phyloP scores from a whole-genome alignment of 768 basidiomycete genomes.

The Lanmaoa pseudosensibilis region DNA sequence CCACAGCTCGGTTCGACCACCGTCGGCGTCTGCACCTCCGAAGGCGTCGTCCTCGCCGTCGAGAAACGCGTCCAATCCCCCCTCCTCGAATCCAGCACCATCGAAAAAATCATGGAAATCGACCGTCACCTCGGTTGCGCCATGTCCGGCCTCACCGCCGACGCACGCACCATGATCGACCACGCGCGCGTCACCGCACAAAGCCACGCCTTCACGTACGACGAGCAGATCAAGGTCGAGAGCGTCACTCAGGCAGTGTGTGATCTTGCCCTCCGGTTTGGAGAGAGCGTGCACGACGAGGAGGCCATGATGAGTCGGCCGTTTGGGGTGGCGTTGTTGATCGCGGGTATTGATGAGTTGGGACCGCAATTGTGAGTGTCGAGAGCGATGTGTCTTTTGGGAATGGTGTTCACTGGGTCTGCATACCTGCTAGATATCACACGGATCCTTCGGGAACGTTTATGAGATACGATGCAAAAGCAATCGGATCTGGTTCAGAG shows the following conservation, averaged over 20 bases:
- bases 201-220: slow-evolving; percentile 95
- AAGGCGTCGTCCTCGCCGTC: slow-evolving; percentile 91
- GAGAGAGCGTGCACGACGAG: slow-evolving; percentile 98
- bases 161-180: slow-evolving; percentile 99
- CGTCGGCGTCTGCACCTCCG: slow-evolving; percentile 87
- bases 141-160: slow-evolving; percentile 96
- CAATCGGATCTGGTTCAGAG: slow-evolving; percentile 97
- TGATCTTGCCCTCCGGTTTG: slow-evolving; percentile 94
- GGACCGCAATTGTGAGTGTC: slow-evolving; percentile 90
- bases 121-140: slow-evolving; percentile 95
- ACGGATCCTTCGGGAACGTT: slow-evolving; percentile 99
- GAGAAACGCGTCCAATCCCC: slow-evolving; percentile 99
- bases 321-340: slow-evolving; percentile 95
- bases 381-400: not conserved
- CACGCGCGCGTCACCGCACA: slow-evolving; percentile 96
- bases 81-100: slow-evolving; percentile 89
- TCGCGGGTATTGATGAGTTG: slow-evolving; percentile 95
- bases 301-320: slow-evolving; percentile 99
- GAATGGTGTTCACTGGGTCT: slow-evolving; percentile 4
- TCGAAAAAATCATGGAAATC: slow-evolving; percentile 99
- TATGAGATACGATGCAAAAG: slow-evolving; percentile 95
- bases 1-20: slow-evolving; percentile 94
- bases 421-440: slow-evolving; percentile 67
- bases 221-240: slow-evolving; percentile 96
- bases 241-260: slow-evolving; percentile 98